Evolutionary conservation across 2,329 filamentous ascomycete genomes (phyloP).

Genomic region (Calonectria fujianensis): DNA sequence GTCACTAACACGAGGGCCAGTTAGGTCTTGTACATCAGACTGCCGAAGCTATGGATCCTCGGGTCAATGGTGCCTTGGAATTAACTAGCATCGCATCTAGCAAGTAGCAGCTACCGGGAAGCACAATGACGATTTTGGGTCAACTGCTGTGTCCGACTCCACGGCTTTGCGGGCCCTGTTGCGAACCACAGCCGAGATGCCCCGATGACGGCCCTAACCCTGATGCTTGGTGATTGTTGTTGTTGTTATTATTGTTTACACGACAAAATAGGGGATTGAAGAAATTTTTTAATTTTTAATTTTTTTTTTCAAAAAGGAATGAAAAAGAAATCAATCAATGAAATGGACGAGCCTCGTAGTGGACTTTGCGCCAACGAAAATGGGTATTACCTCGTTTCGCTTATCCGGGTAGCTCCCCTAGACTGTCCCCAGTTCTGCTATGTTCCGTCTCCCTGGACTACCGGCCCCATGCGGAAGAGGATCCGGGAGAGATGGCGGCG

Average conservation of each 20-base stretch:
- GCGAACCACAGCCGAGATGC: slow-evolving; percentile 34
- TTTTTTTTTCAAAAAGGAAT: slow-evolving; percentile 10
- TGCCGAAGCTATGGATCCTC: slow-evolving; percentile 17
- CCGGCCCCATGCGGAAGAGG: slow-evolving; percentile 52
- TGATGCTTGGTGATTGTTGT: slow-evolving; percentile 36
- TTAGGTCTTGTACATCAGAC: slow-evolving; percentile 35
- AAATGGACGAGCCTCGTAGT: slow-evolving; percentile 49
- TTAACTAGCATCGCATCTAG: slow-evolving; percentile 26
- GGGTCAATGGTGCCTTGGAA: slow-evolving; percentile 20
- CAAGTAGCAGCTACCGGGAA: slow-evolving; percentile 18
- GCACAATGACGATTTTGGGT: slow-evolving; percentile 48
- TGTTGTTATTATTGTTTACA: background rate
- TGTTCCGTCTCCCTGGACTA: slow-evolving; percentile 53
- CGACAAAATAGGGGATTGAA: slow-evolving; percentile 38
- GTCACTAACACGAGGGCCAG: slow-evolving; percentile 50
- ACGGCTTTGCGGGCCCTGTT: slow-evolving; percentile 26
- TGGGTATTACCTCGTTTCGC: slow-evolving; percentile 53
- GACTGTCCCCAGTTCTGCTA: slow-evolving; percentile 33
- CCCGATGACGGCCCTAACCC: slow-evolving; percentile 30
- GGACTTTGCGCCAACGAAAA: slow-evolving; percentile 51
- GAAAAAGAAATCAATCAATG: slow-evolving; percentile 46
- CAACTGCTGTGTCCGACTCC: slow-evolving; percentile 23
- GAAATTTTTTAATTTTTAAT: slow-evolving; percentile 2
- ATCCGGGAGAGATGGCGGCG: slow-evolving; percentile 39
- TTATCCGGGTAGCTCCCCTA: slow-evolving; percentile 54